Evolutionary conservation across 164 flowering plant genomes (phyloP).

Genomic region (Litsea cubeba): DNA sequence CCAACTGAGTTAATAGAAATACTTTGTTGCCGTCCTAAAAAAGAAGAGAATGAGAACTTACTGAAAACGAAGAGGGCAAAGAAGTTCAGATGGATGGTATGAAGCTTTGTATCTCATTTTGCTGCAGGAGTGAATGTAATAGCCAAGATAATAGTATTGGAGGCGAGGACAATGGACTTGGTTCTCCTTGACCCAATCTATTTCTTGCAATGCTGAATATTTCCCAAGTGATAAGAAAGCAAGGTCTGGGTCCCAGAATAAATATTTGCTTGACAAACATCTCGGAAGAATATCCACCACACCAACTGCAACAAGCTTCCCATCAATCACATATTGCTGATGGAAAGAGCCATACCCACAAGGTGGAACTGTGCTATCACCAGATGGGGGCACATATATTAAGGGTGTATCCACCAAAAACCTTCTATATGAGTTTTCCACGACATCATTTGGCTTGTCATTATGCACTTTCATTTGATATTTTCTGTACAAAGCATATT

Average conservation of each 20-base stretch:
- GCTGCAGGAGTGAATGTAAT: constrained; percentile 84
- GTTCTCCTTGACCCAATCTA: constrained; percentile 73
- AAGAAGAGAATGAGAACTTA: constrained; percentile 37
- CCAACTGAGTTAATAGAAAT: no score
- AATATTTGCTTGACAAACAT: constrained; percentile 91
- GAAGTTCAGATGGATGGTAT: constrained; percentile 89
- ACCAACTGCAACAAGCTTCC: constrained; percentile 87
- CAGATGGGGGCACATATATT: constrained; percentile 55
- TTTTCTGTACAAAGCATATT: constrained; percentile 67
- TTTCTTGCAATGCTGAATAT: constrained; percentile 86
- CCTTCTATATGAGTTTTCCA: constrained; percentile 60
- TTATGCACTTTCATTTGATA: constrained; percentile 85
- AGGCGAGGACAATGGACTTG: constrained; percentile 66
- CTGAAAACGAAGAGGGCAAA: constrained; percentile 88
- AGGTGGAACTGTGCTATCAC: constrained; percentile 58
- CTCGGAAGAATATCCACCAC: constrained; percentile 92
- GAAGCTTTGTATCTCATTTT: constrained; percentile 99
- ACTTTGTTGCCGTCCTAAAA: no score
- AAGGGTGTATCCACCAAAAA: constrained; percentile 87
- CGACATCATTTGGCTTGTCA: constrained; percentile 57
- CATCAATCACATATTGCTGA: constrained; percentile 90
- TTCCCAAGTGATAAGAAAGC: constrained; percentile 87
- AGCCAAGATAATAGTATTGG: constrained; percentile 91
- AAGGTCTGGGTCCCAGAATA: constrained; percentile 96
- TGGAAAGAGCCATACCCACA: constrained; percentile 99